Evolutionary conservation across 352 stramenopile genomes (phyloP).

Genomic region (Pythium guiyangense): DNA sequence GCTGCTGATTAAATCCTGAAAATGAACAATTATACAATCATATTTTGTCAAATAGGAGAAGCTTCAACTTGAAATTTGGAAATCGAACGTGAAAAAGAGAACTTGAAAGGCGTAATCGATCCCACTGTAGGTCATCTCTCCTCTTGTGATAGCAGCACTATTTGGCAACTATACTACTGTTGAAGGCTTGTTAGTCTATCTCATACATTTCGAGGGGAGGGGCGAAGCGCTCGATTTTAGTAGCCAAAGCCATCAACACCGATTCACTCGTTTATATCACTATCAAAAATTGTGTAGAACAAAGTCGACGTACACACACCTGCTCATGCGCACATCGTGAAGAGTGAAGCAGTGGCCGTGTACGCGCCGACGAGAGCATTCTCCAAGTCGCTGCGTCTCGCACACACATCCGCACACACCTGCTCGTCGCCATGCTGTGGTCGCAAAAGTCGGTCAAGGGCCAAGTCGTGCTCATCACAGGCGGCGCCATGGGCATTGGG

Average conservation of each 20-base stretch:
- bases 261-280: background rate
- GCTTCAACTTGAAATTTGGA: background rate
- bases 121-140: constrained; percentile 4
- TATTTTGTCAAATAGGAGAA: too few relatives aligned
- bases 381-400: background rate
- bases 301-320: too few relatives aligned
- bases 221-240: too few relatives aligned
- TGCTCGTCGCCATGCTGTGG: background rate
- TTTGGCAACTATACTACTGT: background rate
- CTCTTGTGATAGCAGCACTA: too few relatives aligned
- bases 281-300: too few relatives aligned
- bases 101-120: constrained; percentile 6
- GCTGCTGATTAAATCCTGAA: too few relatives aligned
- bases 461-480: constrained; percentile 51
- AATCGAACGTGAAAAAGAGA: background rate
- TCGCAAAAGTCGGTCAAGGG: constrained; percentile 35
- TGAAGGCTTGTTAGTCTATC: background rate
- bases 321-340: too few relatives aligned
- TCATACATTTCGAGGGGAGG: too few relatives aligned
- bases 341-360: background rate
- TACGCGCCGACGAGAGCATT: background rate
- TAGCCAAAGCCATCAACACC: background rate
- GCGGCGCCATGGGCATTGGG: constrained; percentile 47
- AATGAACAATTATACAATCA: too few relatives aligned
- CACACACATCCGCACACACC: too few relatives aligned